These are phyloP conservation scores for Tylopilus subfusipes DNA, from an alignment of 768 basidiomycete genomes.

Conservation along the genomic window DNA sequence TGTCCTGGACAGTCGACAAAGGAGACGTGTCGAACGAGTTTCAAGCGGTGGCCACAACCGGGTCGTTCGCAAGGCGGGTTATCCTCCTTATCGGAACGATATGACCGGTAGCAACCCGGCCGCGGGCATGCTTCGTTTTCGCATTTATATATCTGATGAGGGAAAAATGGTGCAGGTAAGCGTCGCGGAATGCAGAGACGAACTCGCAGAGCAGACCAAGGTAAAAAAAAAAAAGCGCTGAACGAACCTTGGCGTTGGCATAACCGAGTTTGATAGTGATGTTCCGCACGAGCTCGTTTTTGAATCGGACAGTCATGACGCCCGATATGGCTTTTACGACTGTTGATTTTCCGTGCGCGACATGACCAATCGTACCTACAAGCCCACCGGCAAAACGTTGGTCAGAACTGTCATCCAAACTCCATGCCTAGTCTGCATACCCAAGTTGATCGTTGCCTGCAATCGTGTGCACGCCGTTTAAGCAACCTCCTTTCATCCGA, in stretches of 20 bases:
- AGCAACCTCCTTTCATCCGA: neutral
- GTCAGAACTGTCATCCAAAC: neutral
- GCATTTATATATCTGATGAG: conserved; percentile 90
- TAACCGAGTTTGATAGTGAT: conserved; percentile 99
- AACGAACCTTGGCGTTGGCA: conserved; percentile 92
- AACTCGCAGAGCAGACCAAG: neutral
- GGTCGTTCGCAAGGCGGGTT: conserved; percentile 90
- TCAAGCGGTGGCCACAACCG: conserved; percentile 87
- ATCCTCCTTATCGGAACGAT: conserved; percentile 91
- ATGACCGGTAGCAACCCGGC: conserved; percentile 92
- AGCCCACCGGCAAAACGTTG: conserved; percentile 1
- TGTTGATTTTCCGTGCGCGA: conserved; percentile 95
- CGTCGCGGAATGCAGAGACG: neutral
- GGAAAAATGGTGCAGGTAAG: conserved; percentile 3
- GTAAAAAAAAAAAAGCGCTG: neutral
- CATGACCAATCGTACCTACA: conserved; percentile 97
- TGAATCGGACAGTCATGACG: conserved; percentile 97
- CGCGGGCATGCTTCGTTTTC: conserved; percentile 90
- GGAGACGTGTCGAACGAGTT: conserved; percentile 92
- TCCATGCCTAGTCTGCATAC: conserved; percentile 36
- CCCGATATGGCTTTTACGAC: conserved; percentile 99
- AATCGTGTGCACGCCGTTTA: conserved; percentile 11
- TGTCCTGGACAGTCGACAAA: conserved; percentile 98
- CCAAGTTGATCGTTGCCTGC: conserved; percentile 92
- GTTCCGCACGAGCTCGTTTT: conserved; percentile 98